A percentile compares a stretch with the other conserved stretches of the same genome.
Conservation (phyloP, 805 yeast genomes). For the Candida chauliodis region DNA sequence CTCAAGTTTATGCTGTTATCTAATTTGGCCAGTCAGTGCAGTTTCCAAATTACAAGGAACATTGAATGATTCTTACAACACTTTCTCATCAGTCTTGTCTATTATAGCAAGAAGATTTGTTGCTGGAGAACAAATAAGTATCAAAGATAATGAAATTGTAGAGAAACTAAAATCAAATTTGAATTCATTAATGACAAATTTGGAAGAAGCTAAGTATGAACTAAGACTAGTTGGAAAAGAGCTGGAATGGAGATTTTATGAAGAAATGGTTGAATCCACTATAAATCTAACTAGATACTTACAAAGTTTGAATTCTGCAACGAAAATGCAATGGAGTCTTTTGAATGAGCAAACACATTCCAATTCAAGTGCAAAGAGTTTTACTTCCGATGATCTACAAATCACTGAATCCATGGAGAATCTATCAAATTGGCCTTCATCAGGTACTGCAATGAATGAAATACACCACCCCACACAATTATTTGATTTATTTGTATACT, state of each 20-base stretch:
- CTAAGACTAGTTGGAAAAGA: conserved; percentile 53
- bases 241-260: conserved; percentile 44
- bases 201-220: conserved; percentile 65
- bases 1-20: conserved; percentile 58
- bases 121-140: conserved; percentile 42
- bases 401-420: conserved; percentile 29
- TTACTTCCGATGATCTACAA: conserved; percentile 13
- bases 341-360: conserved; percentile 31
- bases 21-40: conserved; percentile 63
- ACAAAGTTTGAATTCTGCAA: conserved; percentile 66
- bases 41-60: conserved; percentile 39
- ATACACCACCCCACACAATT: conserved; percentile 41
- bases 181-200: conserved; percentile 31
- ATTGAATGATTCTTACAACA: conserved; percentile 49
- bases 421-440: conserved; percentile 18
- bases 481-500: conserved; percentile 62
- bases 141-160: conserved; percentile 35
- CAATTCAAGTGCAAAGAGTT: conserved; percentile 22
- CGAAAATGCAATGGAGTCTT: conserved; percentile 61
- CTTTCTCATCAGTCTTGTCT: conserved; percentile 48
- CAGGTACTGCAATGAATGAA: not conserved
- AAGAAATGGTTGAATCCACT: conserved; percentile 48
- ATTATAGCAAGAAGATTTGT: conserved; percentile 47
- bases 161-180: conserved; percentile 40
- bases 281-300: conserved; percentile 51